These are phyloP conservation scores for Rhododendron henanense DNA, from an alignment of 148 eudicot species.

Conservation along the genomic window DNA sequence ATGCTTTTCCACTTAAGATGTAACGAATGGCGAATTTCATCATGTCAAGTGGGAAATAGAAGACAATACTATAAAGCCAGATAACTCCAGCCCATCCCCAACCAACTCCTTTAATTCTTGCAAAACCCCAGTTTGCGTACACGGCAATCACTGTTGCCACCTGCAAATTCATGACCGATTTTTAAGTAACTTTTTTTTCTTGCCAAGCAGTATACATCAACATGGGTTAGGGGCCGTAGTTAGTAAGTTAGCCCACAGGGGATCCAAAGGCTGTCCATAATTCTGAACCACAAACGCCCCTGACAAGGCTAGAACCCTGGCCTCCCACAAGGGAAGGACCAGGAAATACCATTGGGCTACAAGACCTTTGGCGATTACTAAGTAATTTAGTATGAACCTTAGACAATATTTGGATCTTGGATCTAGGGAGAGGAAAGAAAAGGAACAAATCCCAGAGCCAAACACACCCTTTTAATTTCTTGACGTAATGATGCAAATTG, in stretches of 20 bases:
- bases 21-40: constrained; percentile 81
- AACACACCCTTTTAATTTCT: background rate
- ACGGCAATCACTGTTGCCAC: constrained; percentile 89
- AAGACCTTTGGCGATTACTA: background rate
- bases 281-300: background rate
- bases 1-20: constrained; percentile 88
- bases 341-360: background rate
- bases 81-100: constrained; percentile 99
- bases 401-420: background rate
- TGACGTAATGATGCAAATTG: background rate
- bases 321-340: background rate
- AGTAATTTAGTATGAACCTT: background rate
- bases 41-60: constrained; percentile 83
- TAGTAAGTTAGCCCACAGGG: background rate
- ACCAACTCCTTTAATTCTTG: constrained; percentile 82
- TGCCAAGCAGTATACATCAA: too few relatives aligned
- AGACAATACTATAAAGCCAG: constrained; percentile 85
- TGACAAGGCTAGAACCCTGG: background rate
- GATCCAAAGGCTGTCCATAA: background rate
- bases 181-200: background rate
- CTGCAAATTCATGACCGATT: constrained; percentile 27
- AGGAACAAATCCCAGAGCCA: background rate
- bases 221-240: background rate
- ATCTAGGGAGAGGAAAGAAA: background rate
- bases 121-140: constrained; percentile 82